These are phyloP conservation scores for Lactarius pseudohatsudake DNA, from an alignment of 768 basidiomycete species.

Conservation along the genomic window DNA sequence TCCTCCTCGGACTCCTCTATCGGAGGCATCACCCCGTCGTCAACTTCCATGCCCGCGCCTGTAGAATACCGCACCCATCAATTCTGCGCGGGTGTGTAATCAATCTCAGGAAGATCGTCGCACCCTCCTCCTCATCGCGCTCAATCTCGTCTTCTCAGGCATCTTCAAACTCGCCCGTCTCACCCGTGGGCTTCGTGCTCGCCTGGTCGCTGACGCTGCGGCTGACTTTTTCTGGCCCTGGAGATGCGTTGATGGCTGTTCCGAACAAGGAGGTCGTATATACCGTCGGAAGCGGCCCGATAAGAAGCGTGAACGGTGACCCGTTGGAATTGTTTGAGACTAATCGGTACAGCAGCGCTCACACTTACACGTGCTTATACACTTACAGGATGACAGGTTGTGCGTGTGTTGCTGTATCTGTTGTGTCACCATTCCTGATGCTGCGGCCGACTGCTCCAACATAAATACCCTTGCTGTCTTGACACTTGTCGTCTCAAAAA, in stretches of 20 bases:
- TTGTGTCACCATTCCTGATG: background rate
- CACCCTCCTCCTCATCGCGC: slow-evolving; percentile 73
- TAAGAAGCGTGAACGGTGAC: background rate
- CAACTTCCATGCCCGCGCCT: slow-evolving; percentile 84
- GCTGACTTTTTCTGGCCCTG: slow-evolving; percentile 47
- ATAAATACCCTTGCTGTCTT: background rate
- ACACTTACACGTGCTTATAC: no score
- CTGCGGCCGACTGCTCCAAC: background rate
- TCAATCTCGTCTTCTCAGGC: slow-evolving; percentile 98
- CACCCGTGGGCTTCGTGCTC: slow-evolving; percentile 44
- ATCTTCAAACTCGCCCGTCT: slow-evolving; percentile 97
- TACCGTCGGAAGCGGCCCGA: background rate
- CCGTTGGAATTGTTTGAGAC: slow-evolving; percentile 4
- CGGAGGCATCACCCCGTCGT: slow-evolving; percentile 68
- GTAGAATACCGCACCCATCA: slow-evolving; percentile 30
- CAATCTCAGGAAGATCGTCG: slow-evolving; percentile 30
- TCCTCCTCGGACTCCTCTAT: slow-evolving; percentile 80
- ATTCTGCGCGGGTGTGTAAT: slow-evolving; percentile 20
- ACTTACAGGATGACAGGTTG: no score
- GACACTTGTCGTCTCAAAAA: background rate
- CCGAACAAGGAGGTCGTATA: slow-evolving; percentile 34
- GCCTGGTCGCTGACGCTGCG: slow-evolving; percentile 41
- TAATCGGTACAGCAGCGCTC: background rate
- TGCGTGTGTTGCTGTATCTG: no score
- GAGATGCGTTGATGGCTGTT: slow-evolving; percentile 43